Evolutionary conservation across 2,329 filamentous ascomycete species (phyloP).

Genomic region (Exophiala sp.): DNA sequence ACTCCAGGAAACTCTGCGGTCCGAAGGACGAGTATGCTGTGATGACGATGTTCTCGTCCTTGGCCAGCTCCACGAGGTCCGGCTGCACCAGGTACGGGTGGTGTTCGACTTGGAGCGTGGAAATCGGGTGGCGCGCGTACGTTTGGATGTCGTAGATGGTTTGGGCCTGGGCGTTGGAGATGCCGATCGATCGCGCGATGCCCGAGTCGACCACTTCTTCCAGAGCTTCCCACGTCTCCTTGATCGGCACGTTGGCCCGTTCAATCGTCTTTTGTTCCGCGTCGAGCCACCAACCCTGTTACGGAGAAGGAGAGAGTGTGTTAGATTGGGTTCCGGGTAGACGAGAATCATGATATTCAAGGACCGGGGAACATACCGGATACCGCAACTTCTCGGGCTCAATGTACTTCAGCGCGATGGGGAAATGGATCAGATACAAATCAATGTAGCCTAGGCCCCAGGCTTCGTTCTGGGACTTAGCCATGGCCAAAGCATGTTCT

Average conservation of each 20-base stretch:
- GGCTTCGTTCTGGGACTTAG: constrained; percentile 69
- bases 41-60: constrained; percentile 63
- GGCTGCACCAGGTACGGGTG: constrained; percentile 80
- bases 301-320: no score
- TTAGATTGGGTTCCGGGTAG: no score
- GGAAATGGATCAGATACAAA: constrained; percentile 85
- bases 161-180: constrained; percentile 76
- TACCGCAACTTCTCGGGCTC: constrained; percentile 74
- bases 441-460: constrained; percentile 88
- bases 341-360: no score
- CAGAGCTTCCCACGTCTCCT: constrained; percentile 78
- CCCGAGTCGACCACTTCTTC: constrained; percentile 65
- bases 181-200: constrained; percentile 67
- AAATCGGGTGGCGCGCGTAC: constrained; percentile 67
- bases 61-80: constrained; percentile 62
- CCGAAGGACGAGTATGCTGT: constrained; percentile 84
- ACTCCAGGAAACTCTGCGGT: constrained; percentile 70
- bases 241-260: constrained; percentile 63
- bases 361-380: constrained; percentile 38
- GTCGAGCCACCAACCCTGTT: constrained; percentile 58
- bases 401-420: constrained; percentile 77
- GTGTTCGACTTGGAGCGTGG: constrained; percentile 81
- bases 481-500: constrained; percentile 69
- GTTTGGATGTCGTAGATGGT: constrained; percentile 72
- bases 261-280: constrained; percentile 58